Evolutionary conservation across 352 stramenopile genomes (phyloP).

Genomic region (Elongisporangium senticosum): DNA sequence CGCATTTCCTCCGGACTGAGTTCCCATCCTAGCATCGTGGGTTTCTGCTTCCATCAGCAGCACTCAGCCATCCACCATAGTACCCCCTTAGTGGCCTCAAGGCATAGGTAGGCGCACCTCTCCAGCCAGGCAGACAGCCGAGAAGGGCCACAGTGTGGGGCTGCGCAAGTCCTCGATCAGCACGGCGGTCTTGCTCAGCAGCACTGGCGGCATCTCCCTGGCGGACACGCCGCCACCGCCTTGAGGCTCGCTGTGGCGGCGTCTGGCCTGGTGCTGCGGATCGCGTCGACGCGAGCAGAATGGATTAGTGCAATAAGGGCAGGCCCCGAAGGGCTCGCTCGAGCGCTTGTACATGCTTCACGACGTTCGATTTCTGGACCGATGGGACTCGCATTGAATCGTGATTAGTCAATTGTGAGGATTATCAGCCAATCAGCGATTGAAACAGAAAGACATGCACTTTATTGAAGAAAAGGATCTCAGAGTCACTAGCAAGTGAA

Average conservation of each 20-base stretch:
- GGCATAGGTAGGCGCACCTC: neutral
- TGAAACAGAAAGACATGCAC: neutral
- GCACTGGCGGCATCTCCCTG: neutral
- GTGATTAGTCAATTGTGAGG: neutral
- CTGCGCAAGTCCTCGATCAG: neutral
- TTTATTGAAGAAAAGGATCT: no score
- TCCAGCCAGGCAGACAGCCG: neutral
- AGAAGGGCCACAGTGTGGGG: neutral
- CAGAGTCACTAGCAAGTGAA: neutral
- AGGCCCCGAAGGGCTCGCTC: neutral
- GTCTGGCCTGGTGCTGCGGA: neutral
- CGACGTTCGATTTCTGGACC: neutral
- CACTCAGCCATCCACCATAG: neutral
- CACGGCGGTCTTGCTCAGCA: neutral
- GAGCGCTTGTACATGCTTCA: neutral
- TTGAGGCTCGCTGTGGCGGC: neutral
- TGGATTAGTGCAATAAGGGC: neutral
- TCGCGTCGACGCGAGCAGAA: neutral
- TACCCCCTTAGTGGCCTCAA: neutral
- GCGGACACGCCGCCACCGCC: no score
- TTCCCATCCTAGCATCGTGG: neutral
- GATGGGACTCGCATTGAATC: neutral
- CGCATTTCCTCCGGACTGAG: slow-evolving; percentile 57
- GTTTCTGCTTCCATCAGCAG: neutral
- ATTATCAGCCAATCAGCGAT: neutral